Base-by-base conservation (phyloP, 495 filamentous ascomycete genomes). In the Podospora appendiculata region DNA sequence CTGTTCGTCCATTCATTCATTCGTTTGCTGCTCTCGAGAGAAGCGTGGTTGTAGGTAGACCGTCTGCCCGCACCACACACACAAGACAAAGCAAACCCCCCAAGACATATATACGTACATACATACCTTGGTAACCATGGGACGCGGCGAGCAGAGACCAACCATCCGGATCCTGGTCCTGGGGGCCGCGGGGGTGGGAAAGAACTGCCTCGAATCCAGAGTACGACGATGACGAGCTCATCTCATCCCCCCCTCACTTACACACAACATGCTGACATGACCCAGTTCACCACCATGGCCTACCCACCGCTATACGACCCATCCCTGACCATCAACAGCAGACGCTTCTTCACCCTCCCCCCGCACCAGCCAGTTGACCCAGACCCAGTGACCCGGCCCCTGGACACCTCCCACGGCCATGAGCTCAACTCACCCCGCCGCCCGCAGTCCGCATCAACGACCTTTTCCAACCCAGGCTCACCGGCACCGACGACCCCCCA, bases 261-360 rank as follows among this genome's bases (percentile, higher is more conserved):
- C n/a, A 19, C 9, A 7, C 8, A 38, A 14, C n/a, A 43, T 43
- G 13, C 45, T 32, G 32, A 48, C 45, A 3, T 7, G 4, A n/a
- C 38, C 6, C 43, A 64, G 62, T 62, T 62, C 57, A 62, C 62
- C n/a, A 62, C 62, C 8, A 50, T 47, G 44, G 58, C 47, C 2
- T 64, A 64, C 51, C 62, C 62, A 12, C 58, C 60, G 1, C 48
- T 49, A 12, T 63, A 63, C 45, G 58, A 63, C 41, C 48, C 60
- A 9, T 35, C 43, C 44, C 34, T 63, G 34, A 62, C 59, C 0
- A 18, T 63, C 18, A 56, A 47, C 52, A 60, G 57, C 45, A 45
- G 60, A 0, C 51, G 60, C 3, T 58, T 53, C 48, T 38, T 56
- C n/a, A 60, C 52, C n/a, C 45, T 63, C 13, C 45, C 54, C 9